Base-by-base conservation (phyloP, 179 eudicot genomes). In the Kewa caespitosa region DNA sequence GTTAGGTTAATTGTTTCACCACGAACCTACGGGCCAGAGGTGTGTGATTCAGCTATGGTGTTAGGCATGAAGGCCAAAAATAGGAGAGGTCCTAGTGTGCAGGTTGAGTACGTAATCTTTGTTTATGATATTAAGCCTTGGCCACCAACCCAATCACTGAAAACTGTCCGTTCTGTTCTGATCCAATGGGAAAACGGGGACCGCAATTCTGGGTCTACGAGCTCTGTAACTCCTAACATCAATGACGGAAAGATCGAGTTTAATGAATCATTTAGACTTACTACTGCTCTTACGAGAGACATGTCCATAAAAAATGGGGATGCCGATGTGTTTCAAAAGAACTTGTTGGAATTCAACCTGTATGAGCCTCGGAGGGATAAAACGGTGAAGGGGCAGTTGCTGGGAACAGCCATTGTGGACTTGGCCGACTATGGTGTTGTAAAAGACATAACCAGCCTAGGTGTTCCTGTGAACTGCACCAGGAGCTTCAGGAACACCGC, bases 171-270 rank as follows among this genome's bases (percentile, higher is more conserved):
- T 61, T 86, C 95, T 1, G 92, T 88, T 43, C 66, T 92, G 74
- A 81, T 94, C 52, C 95, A 91, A 67, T 94, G 97, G 98, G 94
- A 91, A 81, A 86, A 92, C 41, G 91, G 98, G 22, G 93, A 92
- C 8, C 87, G 81, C 66, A 83, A 61, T 76, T 84, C 95, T 17
- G 97, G 98, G 43, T 80, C 80, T 46, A 92, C 97, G 34, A 90
- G 75, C 54, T 78, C 88, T 28, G 94, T 84, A 63, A 80, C 81
- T 63, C 98, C 98, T 80, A 88, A 83, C 1, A 76, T 92, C 0
- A 82, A 88, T 32, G 93, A 89, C 72, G 96, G 94, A 32, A 89
- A 79, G 77, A 91, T 94, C 37, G 90, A 87, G 76, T 89, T 92
- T 76, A 90, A 87, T 32, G 97, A 94, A 81, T 87, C 95, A 18